phyloP scores from a whole-genome alignment of 345 rosid species.

The Hibiscus mutabilis region DNA sequence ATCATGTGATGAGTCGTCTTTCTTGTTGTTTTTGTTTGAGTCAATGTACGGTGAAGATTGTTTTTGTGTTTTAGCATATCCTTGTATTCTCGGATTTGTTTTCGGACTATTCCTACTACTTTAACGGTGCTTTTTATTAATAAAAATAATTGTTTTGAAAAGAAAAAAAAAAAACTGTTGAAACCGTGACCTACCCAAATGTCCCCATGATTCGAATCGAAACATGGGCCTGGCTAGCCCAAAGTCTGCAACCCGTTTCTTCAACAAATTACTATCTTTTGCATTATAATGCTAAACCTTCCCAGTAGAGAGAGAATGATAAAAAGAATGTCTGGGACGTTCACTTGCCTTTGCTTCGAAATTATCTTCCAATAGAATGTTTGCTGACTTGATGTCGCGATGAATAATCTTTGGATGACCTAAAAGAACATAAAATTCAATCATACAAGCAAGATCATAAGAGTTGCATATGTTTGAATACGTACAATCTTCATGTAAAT shows the following conservation, averaged over 20 bases:
- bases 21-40: too few relatives aligned
- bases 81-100: too few relatives aligned
- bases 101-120: too few relatives aligned
- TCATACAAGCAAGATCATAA: neutral
- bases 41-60: too few relatives aligned
- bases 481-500: slow-evolving; percentile 96
- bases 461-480: slow-evolving; percentile 4
- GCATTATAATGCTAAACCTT: neutral
- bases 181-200: slow-evolving; percentile 63
- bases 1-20: too few relatives aligned
- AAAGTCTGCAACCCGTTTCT: slow-evolving; percentile 83
- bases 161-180: too few relatives aligned
- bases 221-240: slow-evolving; percentile 97
- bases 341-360: slow-evolving; percentile 81
- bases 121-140: too few relatives aligned
- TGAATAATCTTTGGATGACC: slow-evolving; percentile 96
- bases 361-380: slow-evolving; percentile 68
- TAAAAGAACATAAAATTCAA: slow-evolving; percentile 14
- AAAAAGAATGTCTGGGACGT: neutral
- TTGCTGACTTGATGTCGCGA: slow-evolving; percentile 89
- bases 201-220: slow-evolving; percentile 99
- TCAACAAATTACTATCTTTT: neutral
- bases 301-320: neutral
- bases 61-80: too few relatives aligned
- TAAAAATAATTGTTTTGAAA: too few relatives aligned